A percentile compares a stretch with the other conserved stretches of the same genome.
Conservation (phyloP, 2,329 filamentous ascomycete species). For the Colletotrichum chlorophyti region DNA sequence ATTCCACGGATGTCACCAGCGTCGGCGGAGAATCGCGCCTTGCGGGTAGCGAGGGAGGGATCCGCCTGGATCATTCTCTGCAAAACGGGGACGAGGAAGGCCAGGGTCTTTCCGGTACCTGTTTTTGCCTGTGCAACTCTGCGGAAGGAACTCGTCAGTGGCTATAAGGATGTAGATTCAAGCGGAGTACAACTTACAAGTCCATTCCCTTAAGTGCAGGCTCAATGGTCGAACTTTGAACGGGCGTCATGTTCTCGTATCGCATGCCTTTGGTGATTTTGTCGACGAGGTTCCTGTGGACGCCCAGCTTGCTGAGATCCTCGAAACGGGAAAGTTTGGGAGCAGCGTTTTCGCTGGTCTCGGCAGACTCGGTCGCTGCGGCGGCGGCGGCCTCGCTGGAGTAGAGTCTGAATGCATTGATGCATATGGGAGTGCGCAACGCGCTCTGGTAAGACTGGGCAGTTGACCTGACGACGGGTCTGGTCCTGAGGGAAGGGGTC, state of each 20-base stretch:
- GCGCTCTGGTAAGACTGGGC: slow-evolving; percentile 14
- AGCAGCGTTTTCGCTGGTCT: slow-evolving; percentile 16
- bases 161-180: not conserved
- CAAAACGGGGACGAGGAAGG: slow-evolving; percentile 86
- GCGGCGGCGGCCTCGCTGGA: slow-evolving; percentile 45
- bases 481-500: slow-evolving; percentile 10
- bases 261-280: slow-evolving; percentile 76
- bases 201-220: slow-evolving; percentile 81
- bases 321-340: slow-evolving; percentile 46
- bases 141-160: slow-evolving; percentile 33
- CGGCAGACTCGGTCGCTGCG: slow-evolving; percentile 29
- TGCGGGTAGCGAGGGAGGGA: slow-evolving; percentile 61
- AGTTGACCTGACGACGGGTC: slow-evolving; percentile 24
- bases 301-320: slow-evolving; percentile 52
- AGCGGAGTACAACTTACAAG: slow-evolving; percentile 66
- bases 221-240: slow-evolving; percentile 84
- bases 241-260: slow-evolving; percentile 88
- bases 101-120: slow-evolving; percentile 95
- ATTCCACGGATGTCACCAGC: slow-evolving; percentile 71
- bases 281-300: slow-evolving; percentile 70
- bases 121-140: slow-evolving; percentile 95
- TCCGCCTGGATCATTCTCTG: slow-evolving; percentile 77
- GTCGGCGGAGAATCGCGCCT: slow-evolving; percentile 42
- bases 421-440: slow-evolving; percentile 8
- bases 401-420: slow-evolving; percentile 39